Conservation (phyloP, 495 filamentous ascomycete species). For the Penicillium herquei region DNA sequence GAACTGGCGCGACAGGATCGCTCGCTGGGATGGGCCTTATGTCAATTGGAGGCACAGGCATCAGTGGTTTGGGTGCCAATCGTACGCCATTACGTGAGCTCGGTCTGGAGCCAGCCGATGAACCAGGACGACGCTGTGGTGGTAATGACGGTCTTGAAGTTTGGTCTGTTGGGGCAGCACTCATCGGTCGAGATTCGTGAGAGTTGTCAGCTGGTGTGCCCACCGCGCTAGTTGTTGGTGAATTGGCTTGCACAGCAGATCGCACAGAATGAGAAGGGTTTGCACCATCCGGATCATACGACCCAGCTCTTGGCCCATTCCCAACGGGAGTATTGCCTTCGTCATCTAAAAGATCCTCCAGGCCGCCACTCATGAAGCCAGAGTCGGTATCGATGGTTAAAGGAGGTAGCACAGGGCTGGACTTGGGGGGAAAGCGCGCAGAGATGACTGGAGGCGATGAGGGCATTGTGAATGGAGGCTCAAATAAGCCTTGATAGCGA, state of each 20-base stretch:
- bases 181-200: constrained; percentile 18
- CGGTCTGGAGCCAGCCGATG: constrained; percentile 35
- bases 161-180: constrained; percentile 18
- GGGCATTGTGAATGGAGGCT: constrained; percentile 58
- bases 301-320: constrained; percentile 26
- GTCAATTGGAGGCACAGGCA: constrained; percentile 41
- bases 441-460: constrained; percentile 78
- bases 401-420: constrained; percentile 71
- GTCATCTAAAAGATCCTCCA: constrained; percentile 59
- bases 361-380: constrained; percentile 74
- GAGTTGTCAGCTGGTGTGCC: constrained; percentile 21
- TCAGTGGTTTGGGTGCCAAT: constrained; percentile 39
- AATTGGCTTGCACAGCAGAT: constrained; percentile 33
- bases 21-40: constrained; percentile 48
- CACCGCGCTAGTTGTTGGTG: constrained; percentile 23
- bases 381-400: constrained; percentile 65
- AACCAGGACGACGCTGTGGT: constrained; percentile 12
- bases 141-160: constrained; percentile 11
- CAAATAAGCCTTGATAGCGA: constrained; percentile 48
- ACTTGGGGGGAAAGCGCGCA: constrained; percentile 54
- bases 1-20: constrained; percentile 50
- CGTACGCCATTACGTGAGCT: constrained; percentile 37
- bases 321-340: constrained; percentile 44
- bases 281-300: constrained; percentile 40
- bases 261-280: constrained; percentile 44